phyloP scores from a whole-genome alignment of 495 filamentous ascomycete species.

The Aspergillus carlsbadensis region DNA sequence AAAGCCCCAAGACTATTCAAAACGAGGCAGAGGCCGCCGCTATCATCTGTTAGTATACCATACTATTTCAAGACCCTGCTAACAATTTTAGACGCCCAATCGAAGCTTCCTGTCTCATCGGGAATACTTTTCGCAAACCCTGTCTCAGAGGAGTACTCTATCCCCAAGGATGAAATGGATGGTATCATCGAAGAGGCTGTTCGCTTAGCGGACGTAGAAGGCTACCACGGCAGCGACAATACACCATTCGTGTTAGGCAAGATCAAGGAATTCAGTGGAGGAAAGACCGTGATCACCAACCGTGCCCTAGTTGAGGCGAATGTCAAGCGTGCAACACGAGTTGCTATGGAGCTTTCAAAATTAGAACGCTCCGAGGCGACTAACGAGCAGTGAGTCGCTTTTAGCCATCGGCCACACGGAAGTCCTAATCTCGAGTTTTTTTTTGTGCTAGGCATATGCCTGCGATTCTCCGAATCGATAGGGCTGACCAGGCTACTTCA shows the following conservation, averaged over 20 bases:
- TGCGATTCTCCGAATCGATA: constrained; percentile 29
- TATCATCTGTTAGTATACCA: constrained; percentile 65
- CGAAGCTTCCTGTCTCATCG: constrained; percentile 61
- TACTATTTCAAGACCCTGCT: background rate
- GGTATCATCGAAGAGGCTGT: constrained; percentile 70
- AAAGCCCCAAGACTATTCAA: constrained; percentile 70
- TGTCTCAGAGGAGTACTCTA: constrained; percentile 66
- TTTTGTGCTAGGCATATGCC: constrained; percentile 42
- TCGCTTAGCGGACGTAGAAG: constrained; percentile 64
- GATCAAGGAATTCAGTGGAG: constrained; percentile 77
- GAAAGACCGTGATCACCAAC: constrained; percentile 72
- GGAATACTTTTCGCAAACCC: constrained; percentile 89
- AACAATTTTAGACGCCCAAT: constrained; percentile 54
- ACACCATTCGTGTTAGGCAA: constrained; percentile 84
- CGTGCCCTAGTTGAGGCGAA: constrained; percentile 75
- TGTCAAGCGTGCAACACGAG: constrained; percentile 72
- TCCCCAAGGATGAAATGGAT: constrained; percentile 74
- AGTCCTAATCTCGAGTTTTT: constrained; percentile 36
- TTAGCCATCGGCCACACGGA: constrained; percentile 3
- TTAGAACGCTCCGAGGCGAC: constrained; percentile 46
- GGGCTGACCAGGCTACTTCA: constrained; percentile 26
- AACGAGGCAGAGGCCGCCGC: constrained; percentile 80
- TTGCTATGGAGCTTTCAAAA: constrained; percentile 73
- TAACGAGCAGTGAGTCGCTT: constrained; percentile 41
- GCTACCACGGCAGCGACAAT: constrained; percentile 71